Percentiles rank a stretch among this genome's conserved stretches.
phyloP scores from a whole-genome alignment of 805 yeast species.

The Nakazawaea ishiwadae region DNA sequence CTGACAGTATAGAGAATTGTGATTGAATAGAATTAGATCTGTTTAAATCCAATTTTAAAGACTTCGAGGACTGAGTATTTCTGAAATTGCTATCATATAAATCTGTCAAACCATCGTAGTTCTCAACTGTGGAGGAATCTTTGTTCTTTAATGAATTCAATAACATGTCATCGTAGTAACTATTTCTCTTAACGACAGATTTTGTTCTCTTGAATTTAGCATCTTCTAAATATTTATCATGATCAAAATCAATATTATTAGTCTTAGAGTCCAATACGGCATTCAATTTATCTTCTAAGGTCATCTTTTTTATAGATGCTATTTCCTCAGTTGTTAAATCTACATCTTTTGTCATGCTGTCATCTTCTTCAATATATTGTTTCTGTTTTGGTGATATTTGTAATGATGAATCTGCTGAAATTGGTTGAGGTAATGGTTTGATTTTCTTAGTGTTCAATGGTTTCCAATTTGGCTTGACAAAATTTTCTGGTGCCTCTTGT shows the following conservation, averaged over 20 bases:
- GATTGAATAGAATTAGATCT: conserved; percentile 25
- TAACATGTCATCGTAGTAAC: conserved; percentile 20
- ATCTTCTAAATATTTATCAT: conserved; percentile 23
- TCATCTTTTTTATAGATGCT: conserved; percentile 21
- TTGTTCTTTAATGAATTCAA: conserved; percentile 16
- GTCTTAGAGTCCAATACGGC: conserved; percentile 28
- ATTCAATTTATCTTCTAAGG: conserved; percentile 40
- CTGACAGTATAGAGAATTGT: conserved; percentile 22
- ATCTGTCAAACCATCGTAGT: conserved; percentile 25
- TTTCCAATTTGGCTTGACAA: conserved; percentile 14
- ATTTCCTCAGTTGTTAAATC: conserved; percentile 23
- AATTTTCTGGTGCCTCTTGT: conserved; percentile 12
- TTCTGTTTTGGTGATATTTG: conserved; percentile 27
- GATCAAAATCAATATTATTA: conserved; percentile 21
- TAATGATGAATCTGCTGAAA: conserved; percentile 26
- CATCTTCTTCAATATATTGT: conserved; percentile 9
- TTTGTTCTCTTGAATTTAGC: conserved; percentile 16
- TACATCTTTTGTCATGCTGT: conserved; percentile 18
- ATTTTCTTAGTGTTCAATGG: conserved; percentile 23
- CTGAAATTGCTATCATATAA: conserved; percentile 29
- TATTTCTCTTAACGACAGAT: conserved; percentile 10
- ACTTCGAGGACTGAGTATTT: conserved; percentile 20
- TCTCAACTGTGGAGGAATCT: conserved; percentile 16
- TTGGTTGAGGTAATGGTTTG: conserved; percentile 33
- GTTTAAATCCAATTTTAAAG: conserved; percentile 23